Conservation (phyloP, 139 green algal genomes). For the Marvania coccoides region DNA sequence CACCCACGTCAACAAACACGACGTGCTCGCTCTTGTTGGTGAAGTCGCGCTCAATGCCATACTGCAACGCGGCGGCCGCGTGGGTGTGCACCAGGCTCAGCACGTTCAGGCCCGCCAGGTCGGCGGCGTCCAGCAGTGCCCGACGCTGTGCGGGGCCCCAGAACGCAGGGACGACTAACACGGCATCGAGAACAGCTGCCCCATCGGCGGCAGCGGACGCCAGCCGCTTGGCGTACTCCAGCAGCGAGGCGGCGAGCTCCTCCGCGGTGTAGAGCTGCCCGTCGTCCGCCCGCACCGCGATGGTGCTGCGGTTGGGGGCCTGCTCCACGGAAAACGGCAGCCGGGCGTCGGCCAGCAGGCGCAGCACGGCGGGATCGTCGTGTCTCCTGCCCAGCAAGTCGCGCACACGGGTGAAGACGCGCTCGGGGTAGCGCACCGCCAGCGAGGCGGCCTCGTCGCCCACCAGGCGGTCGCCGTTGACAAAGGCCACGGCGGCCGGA, state of each 20-base stretch:
- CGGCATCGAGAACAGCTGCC: conserved; percentile 61
- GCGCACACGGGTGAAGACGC: conserved; percentile 52
- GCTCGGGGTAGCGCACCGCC: conserved; percentile 62
- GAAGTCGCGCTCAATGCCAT: conserved; percentile 92
- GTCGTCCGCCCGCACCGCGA: conserved; percentile 34
- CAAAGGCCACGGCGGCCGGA: conserved; percentile 75
- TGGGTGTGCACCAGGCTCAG: conserved; percentile 84
- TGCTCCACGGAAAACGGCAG: conserved; percentile 67
- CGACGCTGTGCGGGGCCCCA: conserved; percentile 77
- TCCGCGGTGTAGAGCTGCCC: conserved; percentile 52
- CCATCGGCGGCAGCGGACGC: conserved; percentile 59
- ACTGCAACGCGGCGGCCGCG: conserved; percentile 93
- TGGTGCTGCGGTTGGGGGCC: conserved; percentile 36
- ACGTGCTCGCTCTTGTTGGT: conserved; percentile 69
- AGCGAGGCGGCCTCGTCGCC: conserved; percentile 84
- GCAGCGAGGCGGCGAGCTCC: conserved; percentile 81
- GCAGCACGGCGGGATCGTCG: conserved; percentile 30
- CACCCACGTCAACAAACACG: conserved; percentile 92
- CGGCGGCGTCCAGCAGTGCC: conserved; percentile 72
- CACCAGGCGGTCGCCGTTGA: conserved; percentile 79
- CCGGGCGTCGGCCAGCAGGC: conserved; percentile 33
- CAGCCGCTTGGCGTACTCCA: conserved; percentile 81
- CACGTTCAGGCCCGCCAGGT: conserved; percentile 72
- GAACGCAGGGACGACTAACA: conserved; percentile 82
- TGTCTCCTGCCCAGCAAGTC: conserved; percentile 77